phyloP scores from a whole-genome alignment of 2,329 filamentous ascomycete species.

The Orbilia brochopaga region DNA sequence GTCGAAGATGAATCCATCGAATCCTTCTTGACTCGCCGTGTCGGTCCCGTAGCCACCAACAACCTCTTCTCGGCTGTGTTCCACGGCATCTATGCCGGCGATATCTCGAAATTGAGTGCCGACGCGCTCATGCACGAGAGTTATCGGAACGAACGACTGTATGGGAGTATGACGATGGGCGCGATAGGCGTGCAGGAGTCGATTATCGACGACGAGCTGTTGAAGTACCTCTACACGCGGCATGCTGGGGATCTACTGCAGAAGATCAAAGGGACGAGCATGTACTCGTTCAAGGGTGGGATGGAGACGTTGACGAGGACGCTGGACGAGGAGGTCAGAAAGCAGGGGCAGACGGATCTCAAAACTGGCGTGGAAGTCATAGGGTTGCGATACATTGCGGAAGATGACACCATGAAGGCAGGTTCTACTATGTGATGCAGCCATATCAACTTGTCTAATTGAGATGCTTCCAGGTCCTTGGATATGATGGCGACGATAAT shows the following conservation, averaged over 20 bases:
- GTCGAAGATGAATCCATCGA: constrained; percentile 74
- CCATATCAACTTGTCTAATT: constrained; percentile 15
- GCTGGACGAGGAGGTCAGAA: constrained; percentile 63
- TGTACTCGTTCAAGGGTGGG: constrained; percentile 66
- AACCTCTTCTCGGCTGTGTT: constrained; percentile 76
- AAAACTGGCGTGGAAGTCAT: constrained; percentile 62
- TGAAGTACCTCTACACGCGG: constrained; percentile 48
- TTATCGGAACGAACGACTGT: constrained; percentile 55
- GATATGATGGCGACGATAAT: constrained; percentile 18
- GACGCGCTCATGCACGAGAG: constrained; percentile 57
- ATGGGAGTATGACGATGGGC: constrained; percentile 58
- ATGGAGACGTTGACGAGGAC: constrained; percentile 67
- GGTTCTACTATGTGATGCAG: constrained; percentile 39
- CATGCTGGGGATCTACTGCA: constrained; percentile 50
- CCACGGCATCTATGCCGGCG: constrained; percentile 92
- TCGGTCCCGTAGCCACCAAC: constrained; percentile 67
- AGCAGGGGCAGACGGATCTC: constrained; percentile 68
- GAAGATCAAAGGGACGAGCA: constrained; percentile 56
- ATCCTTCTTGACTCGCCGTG: constrained; percentile 66
- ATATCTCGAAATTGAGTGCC: constrained; percentile 79
- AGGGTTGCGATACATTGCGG: constrained; percentile 59
- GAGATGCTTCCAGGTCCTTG: constrained; percentile 38
- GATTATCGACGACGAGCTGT: constrained; percentile 55
- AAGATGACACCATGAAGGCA: constrained; percentile 60
- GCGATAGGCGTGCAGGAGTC: constrained; percentile 54